phyloP scores from a whole-genome alignment of 2,329 filamentous ascomycete genomes.

The Pyricularia grisea region DNA sequence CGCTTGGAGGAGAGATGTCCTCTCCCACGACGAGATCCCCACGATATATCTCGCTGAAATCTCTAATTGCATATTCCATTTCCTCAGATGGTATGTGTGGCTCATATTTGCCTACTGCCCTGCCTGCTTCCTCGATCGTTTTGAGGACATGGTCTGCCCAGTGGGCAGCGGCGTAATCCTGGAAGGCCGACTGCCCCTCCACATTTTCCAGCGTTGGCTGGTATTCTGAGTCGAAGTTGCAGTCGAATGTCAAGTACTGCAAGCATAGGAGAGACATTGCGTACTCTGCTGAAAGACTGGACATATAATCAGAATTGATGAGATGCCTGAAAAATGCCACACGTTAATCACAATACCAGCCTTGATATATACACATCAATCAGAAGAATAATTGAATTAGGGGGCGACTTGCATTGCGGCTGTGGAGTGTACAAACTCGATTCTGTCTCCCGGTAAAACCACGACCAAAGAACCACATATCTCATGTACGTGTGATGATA shows the following conservation, averaged over 20 bases:
- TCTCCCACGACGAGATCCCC: too few relatives aligned
- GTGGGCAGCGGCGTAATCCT: too few relatives aligned
- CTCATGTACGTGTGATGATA: constrained; percentile 16
- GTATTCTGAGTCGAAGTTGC: not conserved
- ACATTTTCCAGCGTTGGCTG: not conserved
- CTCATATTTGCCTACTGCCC: too few relatives aligned
- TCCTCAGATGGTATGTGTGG: too few relatives aligned
- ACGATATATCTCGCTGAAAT: too few relatives aligned
- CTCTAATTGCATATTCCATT: too few relatives aligned
- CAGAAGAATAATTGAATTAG: too few relatives aligned
- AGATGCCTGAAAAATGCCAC: not conserved
- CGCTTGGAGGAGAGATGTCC: too few relatives aligned
- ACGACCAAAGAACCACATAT: constrained; percentile 29
- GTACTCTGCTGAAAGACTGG: not conserved
- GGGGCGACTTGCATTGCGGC: constrained; percentile 20
- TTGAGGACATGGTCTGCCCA: too few relatives aligned
- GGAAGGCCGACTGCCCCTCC: not conserved
- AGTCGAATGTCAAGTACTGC: not conserved
- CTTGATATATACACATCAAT: too few relatives aligned
- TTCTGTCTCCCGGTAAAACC: constrained; percentile 16
- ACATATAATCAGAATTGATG: not conserved
- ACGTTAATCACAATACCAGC: not conserved
- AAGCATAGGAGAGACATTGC: not conserved
- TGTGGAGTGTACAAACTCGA: constrained; percentile 28
- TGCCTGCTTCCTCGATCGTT: too few relatives aligned